Conservation (phyloP, 345 rosid species). For the Gossypium ekmanianum region DNA sequence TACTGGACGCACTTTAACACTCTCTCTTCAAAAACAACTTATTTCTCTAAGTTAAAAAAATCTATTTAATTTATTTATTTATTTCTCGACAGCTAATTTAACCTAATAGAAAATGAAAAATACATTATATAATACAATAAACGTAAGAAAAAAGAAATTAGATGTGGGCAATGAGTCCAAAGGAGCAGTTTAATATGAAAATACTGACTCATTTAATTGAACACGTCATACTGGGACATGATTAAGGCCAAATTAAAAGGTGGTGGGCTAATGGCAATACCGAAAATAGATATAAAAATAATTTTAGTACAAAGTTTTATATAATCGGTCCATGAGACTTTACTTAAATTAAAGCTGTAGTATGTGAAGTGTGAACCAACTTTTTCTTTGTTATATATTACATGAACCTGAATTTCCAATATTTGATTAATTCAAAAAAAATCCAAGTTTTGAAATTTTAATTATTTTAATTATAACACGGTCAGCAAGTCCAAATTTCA, state of each 20-base stretch:
- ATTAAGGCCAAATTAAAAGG: background rate
- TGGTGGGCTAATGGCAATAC: background rate
- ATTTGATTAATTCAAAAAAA: background rate
- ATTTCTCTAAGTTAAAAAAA: too few species aligned
- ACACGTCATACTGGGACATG: background rate
- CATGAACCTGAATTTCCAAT: background rate
- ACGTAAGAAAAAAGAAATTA: background rate
- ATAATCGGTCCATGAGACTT: background rate
- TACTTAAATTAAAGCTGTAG: background rate
- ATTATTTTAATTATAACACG: too few species aligned
- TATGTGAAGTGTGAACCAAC: background rate
- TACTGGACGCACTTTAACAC: accelerated
- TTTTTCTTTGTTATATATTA: constrained; percentile 4
- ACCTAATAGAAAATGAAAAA: background rate
- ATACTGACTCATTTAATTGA: background rate
- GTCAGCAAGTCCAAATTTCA: too few species aligned
- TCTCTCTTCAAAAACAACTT: too few species aligned
- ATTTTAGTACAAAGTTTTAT: background rate
- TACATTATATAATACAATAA: background rate
- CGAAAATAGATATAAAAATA: background rate
- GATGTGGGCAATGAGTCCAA: background rate
- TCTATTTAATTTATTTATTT: too few species aligned
- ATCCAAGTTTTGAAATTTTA: too few species aligned
- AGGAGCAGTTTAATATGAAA: background rate
- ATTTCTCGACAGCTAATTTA: too few species aligned